Conservation (phyloP, 1,139 yeast species). For the Kodamaea fungicola region DNA sequence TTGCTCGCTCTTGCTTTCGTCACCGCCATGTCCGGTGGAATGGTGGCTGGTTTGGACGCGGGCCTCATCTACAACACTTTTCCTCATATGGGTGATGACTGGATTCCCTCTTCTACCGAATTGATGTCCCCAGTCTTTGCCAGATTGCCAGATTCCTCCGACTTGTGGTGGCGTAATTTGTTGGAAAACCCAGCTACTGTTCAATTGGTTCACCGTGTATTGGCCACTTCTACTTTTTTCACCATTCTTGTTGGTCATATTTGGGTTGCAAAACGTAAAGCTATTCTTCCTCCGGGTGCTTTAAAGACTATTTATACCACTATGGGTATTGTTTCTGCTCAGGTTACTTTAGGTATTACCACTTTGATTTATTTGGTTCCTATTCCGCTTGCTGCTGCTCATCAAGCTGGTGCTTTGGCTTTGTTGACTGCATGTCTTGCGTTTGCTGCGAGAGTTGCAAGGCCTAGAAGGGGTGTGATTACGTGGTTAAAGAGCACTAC, state of each 20-base stretch:
- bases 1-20: slow-evolving; percentile 68
- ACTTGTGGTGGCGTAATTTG: slow-evolving; percentile 86
- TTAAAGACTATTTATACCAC: slow-evolving; percentile 58
- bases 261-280: slow-evolving; percentile 54
- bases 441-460: slow-evolving; percentile 64
- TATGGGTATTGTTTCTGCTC: slow-evolving; percentile 80
- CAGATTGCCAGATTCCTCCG: slow-evolving; percentile 63
- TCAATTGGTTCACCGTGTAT: slow-evolving; percentile 82
- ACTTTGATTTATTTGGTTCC: slow-evolving; percentile 91
- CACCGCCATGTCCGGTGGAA: slow-evolving; percentile 95
- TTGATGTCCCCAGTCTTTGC: slow-evolving; percentile 74
- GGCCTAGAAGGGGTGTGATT: slow-evolving; percentile 55
- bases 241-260: slow-evolving; percentile 66
- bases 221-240: slow-evolving; percentile 80
- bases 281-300: slow-evolving; percentile 55
- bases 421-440: slow-evolving; percentile 75
- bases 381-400: slow-evolving; percentile 87
- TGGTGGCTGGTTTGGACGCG: slow-evolving; percentile 98
- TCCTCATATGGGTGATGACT: slow-evolving; percentile 91
- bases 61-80: slow-evolving; percentile 94
- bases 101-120: slow-evolving; percentile 70
- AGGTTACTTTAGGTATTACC: slow-evolving; percentile 80
- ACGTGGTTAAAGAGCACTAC: slow-evolving; percentile 5
- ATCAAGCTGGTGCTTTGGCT: slow-evolving; percentile 96
- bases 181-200: slow-evolving; percentile 96